Base-by-base conservation (phyloP, 1,284 basidiomycete genomes). In the Wolfiporia cocos region DNA sequence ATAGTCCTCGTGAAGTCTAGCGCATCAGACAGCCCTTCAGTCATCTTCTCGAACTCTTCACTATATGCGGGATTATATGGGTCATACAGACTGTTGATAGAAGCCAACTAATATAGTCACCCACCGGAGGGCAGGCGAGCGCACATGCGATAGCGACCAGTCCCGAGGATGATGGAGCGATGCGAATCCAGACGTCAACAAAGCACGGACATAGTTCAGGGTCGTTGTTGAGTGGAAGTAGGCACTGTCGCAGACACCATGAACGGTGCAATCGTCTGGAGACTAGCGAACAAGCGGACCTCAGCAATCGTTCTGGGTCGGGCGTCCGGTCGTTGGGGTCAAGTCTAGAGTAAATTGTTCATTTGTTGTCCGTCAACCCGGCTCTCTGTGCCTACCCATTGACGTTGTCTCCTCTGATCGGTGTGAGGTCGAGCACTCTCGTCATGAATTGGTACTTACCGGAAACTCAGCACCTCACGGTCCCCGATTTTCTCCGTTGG, bases 171-270 rank as follows among this genome's bases (percentile, higher is more conserved):
- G 87, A 63, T 93, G 82, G 28, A 98, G 65, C 7, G 88, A 87
- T 0, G 94, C 95, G 54, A 97, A 94, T 19, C 93, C 93, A 15
- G 92, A 95, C 1, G 81, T 78, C 3, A 99, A 77, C 34, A 97
- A 74, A 2, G 83, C 81, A 15, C 95, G 86, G 47, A 98, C 77
- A 65, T 95, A 86, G 67, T 98, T 98, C 38, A 98, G 73, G 0
- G 96, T 98, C 1, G 94, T 79, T 0, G 91, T 78, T 0, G 92
- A 96, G 67, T 98, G 87, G 68, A 97, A 98, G 73, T 99, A 98
- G 3, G 95, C 92, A 52, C 88, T 92, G 49, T 28, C 9, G 37
- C n/a, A 37, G 1, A 12, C 37, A 11, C 26, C 14, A 28, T 28
- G 26, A 7, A 28, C 26, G 26, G 14, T 14, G 7, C 26, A 28